Evolutionary conservation across 129 eudicot genomes (phyloP).

Genomic region (Arctium minus): DNA sequence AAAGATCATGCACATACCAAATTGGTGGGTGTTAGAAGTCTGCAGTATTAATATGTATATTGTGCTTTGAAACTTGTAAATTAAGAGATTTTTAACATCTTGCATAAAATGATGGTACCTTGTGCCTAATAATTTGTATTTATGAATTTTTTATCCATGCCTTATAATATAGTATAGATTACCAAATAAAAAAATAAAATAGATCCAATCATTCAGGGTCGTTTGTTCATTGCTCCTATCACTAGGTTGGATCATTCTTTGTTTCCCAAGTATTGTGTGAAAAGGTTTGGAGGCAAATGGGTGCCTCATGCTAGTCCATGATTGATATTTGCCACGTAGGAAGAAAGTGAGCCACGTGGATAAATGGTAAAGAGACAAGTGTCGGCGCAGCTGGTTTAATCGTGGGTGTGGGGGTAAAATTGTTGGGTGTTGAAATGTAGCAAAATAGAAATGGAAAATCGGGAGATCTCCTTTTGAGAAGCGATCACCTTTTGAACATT

Average conservation of each 20-base stretch:
- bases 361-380: background rate
- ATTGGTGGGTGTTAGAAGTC: too few relatives aligned
- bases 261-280: background rate
- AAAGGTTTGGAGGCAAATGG: background rate
- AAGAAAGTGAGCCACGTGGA: background rate
- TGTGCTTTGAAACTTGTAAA: too few relatives aligned
- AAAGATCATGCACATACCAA: too few relatives aligned
- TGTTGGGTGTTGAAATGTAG: background rate
- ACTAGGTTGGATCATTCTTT: background rate
- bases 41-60: too few relatives aligned
- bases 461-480: background rate
- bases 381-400: background rate
- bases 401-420: background rate
- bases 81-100: too few relatives aligned
- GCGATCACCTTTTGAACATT: background rate
- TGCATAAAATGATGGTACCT: too few relatives aligned
- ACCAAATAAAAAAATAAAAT: background rate
- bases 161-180: too few relatives aligned
- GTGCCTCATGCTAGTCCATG: background rate
- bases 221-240: background rate
- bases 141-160: too few relatives aligned
- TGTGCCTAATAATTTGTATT: too few relatives aligned
- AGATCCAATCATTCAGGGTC: background rate
- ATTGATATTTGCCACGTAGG: background rate
- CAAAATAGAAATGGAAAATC: background rate